Percentiles rank a stretch among this genome's conserved stretches.
phyloP scores from a whole-genome alignment of 805 yeast species.

The Candida germanica region DNA sequence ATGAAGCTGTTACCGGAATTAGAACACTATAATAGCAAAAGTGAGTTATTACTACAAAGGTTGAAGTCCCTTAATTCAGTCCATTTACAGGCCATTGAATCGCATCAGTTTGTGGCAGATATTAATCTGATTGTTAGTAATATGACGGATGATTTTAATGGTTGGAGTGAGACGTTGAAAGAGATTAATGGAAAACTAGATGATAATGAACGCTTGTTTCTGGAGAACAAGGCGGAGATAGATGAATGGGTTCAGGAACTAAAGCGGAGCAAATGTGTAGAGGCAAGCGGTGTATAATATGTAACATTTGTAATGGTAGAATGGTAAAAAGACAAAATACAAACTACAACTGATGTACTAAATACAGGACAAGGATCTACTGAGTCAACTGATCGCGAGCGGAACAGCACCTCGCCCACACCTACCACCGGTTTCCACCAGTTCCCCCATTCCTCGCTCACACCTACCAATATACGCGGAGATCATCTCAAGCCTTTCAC shows the following conservation, averaged over 20 bases:
- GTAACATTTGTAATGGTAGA: too few relatives aligned
- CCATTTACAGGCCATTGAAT: constrained; percentile 30
- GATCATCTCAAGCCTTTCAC: too few relatives aligned
- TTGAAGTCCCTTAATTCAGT: constrained; percentile 30
- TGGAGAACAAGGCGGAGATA: constrained; percentile 20
- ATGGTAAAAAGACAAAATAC: too few relatives aligned
- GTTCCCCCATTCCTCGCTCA: background rate
- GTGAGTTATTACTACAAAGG: constrained; percentile 27
- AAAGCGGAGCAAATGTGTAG: too few relatives aligned
- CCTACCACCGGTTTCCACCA: constrained; percentile 2
- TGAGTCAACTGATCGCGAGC: background rate
- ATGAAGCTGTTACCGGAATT: constrained; percentile 24
- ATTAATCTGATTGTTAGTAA: constrained; percentile 26
- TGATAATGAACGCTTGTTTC: constrained; percentile 19
- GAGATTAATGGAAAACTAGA: constrained; percentile 23
- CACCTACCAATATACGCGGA: too few relatives aligned
- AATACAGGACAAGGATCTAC: too few relatives aligned
- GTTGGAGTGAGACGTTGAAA: constrained; percentile 29
- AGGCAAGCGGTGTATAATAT: too few relatives aligned
- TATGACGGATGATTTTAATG: constrained; percentile 23
- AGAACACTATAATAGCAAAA: constrained; percentile 17
- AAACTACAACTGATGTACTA: too few relatives aligned
- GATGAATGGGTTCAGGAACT: constrained; percentile 17
- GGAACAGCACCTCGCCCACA: background rate
- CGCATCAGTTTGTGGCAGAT: constrained; percentile 21